Conservation (phyloP, 2,329 filamentous ascomycete genomes). For the Nigrospora osmanthi region DNA sequence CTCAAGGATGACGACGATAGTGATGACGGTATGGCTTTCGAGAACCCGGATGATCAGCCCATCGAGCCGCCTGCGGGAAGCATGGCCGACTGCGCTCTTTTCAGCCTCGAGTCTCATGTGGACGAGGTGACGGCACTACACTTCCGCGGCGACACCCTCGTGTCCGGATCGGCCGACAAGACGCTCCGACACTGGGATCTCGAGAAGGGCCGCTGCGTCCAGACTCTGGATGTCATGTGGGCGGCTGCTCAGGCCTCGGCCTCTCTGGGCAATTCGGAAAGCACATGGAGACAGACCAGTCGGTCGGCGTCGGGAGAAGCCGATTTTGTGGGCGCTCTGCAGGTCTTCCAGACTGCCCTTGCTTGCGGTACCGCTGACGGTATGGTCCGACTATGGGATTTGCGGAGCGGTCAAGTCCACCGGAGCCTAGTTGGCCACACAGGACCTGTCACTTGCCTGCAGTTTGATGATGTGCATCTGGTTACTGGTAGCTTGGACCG, state of each 20-base stretch:
- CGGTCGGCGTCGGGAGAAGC: conserved; percentile 61
- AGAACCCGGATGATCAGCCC: conserved; percentile 58
- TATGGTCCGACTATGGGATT: conserved; percentile 94
- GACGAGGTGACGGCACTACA: conserved; percentile 92
- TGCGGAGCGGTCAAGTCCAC: conserved; percentile 94
- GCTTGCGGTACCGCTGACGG: conserved; percentile 96
- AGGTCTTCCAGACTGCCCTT: conserved; percentile 92
- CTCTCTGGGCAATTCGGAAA: conserved; percentile 53
- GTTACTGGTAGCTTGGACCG: conserved; percentile 90
- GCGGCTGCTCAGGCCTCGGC: conserved; percentile 84
- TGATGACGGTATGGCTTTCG: conserved; percentile 63
- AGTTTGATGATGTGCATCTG: conserved; percentile 93
- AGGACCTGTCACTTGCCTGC: conserved; percentile 84
- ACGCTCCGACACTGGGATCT: conserved; percentile 97
- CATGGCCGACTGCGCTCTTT: conserved; percentile 85
- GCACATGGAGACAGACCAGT: conserved; percentile 65
- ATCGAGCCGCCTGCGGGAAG: conserved; percentile 68
- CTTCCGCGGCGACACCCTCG: conserved; percentile 80
- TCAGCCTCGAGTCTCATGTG: conserved; percentile 81
- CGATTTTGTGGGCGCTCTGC: conserved; percentile 89
- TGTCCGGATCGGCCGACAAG: conserved; percentile 95
- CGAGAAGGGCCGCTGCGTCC: conserved; percentile 92
- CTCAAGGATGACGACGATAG: conserved; percentile 50
- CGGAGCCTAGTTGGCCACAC: conserved; percentile 93
- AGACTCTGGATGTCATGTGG: conserved; percentile 97